Evolutionary conservation across 2,329 filamentous ascomycete species (phyloP), one percentile per base, ranked within the genome.

Genomic region (Arthrobotrys entomopaga): DNA sequence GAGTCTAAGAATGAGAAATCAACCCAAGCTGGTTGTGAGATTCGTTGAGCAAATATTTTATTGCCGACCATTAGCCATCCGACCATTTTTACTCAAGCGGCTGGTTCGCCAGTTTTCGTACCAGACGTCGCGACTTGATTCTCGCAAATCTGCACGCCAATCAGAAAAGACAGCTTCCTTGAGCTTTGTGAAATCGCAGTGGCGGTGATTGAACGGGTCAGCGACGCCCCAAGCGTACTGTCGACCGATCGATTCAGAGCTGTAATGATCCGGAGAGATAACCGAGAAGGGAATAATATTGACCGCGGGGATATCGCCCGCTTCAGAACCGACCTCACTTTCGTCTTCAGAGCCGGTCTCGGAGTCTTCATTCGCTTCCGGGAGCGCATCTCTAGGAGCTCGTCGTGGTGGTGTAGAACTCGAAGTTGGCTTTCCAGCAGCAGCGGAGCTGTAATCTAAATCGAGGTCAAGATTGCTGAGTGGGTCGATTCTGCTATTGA

Each of bases 161-260:
- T 98, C 94, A 77, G 85, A 89, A 81, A 99, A 99, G 34, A 99
- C 91, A 6, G 90, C 89, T 72, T 98, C 93, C 83, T 95, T 95
- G 77, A 99, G 86, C 76, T 90, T 90, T 65, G 91, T 85, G 81
- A 97, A 99, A 82, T 99, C 95, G 83, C 95, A 99, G 83, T 99
- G 95, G 78, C 91, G 88, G 29, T 89, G 86, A 79, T 98, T 90
- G 84, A 95, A 93, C 0, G 95, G 95, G 80, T 98, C 92, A 3
- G 95, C 95, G 78, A 97, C 96, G 5, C 95, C 95, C 95, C 95
- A 99, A 0, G 95, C 91, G 81, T 98, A 99, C 77, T 90, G 89
- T 73, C 95, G 91, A 52, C 95, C 95, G 73, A 96, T 83, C 15
- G 91, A 85, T 34, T 86, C 87, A 15, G 77, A 77, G 79, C 96